A percentile compares a stretch with the other conserved stretches of the same genome.
Evolutionary conservation across 164 flowering plant genomes (phyloP).

Genomic region (Chimonanthus salicifolius): DNA sequence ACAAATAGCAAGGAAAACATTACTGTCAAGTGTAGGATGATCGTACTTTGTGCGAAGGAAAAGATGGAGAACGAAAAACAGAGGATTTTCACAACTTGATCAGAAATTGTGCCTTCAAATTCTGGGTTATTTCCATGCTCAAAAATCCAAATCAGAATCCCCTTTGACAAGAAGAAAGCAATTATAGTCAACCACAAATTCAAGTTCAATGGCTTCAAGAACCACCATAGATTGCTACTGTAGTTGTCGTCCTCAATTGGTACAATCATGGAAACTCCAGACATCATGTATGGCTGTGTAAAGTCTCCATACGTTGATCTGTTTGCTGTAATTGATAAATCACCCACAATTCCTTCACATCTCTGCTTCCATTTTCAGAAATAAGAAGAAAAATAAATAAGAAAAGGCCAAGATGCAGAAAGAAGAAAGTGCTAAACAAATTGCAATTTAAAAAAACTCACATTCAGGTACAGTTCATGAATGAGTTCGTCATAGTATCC

Average conservation of each 20-base stretch:
- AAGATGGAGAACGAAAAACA: slow-evolving; percentile 10
- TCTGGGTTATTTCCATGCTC: slow-evolving; percentile 20
- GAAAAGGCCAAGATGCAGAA: too few species aligned
- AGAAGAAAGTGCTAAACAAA: neutral
- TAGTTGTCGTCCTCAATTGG: slow-evolving; percentile 10
- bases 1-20: too few species aligned
- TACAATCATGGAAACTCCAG: slow-evolving; percentile 40
- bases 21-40: too few species aligned
- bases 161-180: slow-evolving; percentile 21
- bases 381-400: too few species aligned
- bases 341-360: slow-evolving; percentile 9
- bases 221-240: slow-evolving; percentile 32
- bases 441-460: neutral
- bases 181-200: slow-evolving; percentile 34
- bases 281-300: slow-evolving; percentile 36
- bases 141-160: slow-evolving; percentile 21
- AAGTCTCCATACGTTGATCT: slow-evolving; percentile 36
- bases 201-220: slow-evolving; percentile 31
- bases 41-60: slow-evolving; percentile 16
- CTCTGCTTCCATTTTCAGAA: neutral
- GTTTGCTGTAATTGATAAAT: slow-evolving; percentile 21
- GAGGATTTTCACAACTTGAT: slow-evolving; percentile 17
- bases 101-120: slow-evolving; percentile 10
- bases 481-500: neutral
- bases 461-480: neutral